These are phyloP conservation scores for Leccinum truebloodii DNA, from an alignment of 768 basidiomycete genomes.

Conservation along the genomic window DNA sequence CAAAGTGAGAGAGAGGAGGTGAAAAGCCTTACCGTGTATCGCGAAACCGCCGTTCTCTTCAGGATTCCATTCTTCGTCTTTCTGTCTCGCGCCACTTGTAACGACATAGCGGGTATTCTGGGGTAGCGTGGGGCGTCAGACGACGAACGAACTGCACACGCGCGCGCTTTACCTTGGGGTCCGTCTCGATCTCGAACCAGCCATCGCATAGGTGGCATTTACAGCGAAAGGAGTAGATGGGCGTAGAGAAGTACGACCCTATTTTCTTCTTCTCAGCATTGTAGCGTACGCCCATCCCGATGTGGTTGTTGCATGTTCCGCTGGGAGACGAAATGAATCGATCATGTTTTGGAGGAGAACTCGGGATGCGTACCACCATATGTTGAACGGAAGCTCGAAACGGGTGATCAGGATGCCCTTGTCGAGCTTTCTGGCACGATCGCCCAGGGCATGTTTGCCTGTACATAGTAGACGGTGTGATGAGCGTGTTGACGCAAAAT, in stretches of 20 bases:
- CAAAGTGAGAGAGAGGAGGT: too few species aligned
- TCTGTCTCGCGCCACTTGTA: constrained; percentile 86
- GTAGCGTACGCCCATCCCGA: constrained; percentile 99
- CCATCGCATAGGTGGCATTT: constrained; percentile 95
- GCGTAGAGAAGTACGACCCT: constrained; percentile 91
- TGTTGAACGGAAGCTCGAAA: constrained; percentile 95
- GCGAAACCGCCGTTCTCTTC: constrained; percentile 95
- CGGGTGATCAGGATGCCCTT: constrained; percentile 94
- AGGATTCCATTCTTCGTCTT: constrained; percentile 96
- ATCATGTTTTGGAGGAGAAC: background rate
- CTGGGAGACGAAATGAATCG: constrained; percentile 39
- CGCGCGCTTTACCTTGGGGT: constrained; percentile 90
- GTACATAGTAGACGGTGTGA: background rate
- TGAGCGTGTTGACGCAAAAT: too few species aligned
- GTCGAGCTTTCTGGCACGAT: constrained; percentile 92
- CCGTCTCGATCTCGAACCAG: constrained; percentile 99
- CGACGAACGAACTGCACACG: background rate
- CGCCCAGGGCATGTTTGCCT: constrained; percentile 95
- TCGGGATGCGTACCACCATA: constrained; percentile 75
- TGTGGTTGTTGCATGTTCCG: constrained; percentile 92
- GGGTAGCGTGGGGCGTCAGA: constrained; percentile 1
- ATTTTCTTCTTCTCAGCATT: constrained; percentile 99
- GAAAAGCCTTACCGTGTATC: constrained; percentile 60
- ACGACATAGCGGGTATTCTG: constrained; percentile 97
- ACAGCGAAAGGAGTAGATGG: constrained; percentile 93